Percentiles rank a stretch among this genome's conserved stretches.
These are phyloP conservation scores for Trebouxia gelatinosa DNA, from an alignment of 163 green algal species.

Conservation along the genomic window DNA sequence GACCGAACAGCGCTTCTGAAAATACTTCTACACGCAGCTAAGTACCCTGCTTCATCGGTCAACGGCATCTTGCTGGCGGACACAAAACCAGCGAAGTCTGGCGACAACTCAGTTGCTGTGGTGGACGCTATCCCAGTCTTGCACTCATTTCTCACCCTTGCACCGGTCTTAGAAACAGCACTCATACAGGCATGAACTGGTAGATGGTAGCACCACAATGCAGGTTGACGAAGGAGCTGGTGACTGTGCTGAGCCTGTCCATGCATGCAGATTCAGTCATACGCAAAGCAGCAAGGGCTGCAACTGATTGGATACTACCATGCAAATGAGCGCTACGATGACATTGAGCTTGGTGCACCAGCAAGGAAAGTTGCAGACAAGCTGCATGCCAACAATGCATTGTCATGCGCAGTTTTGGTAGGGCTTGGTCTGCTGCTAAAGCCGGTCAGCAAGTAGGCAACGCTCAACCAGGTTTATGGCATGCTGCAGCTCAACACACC, in stretches of 20 bases:
- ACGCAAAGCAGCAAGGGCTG: conserved; percentile 36
- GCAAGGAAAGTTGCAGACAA: conserved; percentile 38
- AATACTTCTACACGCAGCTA: conserved; percentile 60
- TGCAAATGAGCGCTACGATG: conserved; percentile 51
- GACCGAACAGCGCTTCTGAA: conserved; percentile 47
- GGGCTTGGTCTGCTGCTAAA: background rate
- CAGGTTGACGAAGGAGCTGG: background rate
- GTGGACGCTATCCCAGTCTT: conserved; percentile 65
- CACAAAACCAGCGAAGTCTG: background rate
- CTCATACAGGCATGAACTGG: conserved; percentile 51
- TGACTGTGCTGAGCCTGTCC: background rate
- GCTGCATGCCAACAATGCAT: conserved; percentile 25
- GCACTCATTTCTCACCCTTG: conserved; percentile 59
- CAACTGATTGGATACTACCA: conserved; percentile 74
- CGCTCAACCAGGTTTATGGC: background rate
- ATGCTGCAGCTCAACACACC: conserved; percentile 9
- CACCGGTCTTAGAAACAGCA: conserved; percentile 59
- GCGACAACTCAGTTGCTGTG: conserved; percentile 16
- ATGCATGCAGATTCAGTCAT: conserved; percentile 47
- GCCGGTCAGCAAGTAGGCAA: background rate
- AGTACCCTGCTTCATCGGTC: conserved; percentile 54
- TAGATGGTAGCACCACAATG: background rate
- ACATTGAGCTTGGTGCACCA: conserved; percentile 39
- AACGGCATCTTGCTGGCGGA: conserved; percentile 62
- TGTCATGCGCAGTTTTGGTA: conserved; percentile 40